These are phyloP conservation scores for Bipolaris cookei DNA, from an alignment of 2,329 filamentous ascomycete genomes.

Conservation along the genomic window DNA sequence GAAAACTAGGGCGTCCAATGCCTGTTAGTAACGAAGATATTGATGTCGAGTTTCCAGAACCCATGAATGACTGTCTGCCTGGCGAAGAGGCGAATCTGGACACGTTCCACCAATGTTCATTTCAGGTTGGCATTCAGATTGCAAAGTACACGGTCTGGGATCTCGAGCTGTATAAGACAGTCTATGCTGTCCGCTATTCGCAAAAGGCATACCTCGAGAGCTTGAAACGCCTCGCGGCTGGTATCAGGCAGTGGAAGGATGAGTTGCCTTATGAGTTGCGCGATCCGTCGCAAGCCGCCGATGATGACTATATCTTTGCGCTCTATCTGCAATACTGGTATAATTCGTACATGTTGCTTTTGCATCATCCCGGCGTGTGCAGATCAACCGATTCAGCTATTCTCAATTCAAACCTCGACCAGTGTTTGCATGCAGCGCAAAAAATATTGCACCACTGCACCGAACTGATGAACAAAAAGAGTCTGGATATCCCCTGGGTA, in stretches of 20 bases:
- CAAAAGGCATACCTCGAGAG: conserved; percentile 68
- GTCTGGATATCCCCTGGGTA: conserved; percentile 80
- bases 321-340: conserved; percentile 58
- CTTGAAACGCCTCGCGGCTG: conserved; percentile 69
- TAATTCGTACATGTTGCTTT: conserved; percentile 57
- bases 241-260: conserved; percentile 67
- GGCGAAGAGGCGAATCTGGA: conserved; percentile 58
- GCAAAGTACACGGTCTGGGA: conserved; percentile 71
- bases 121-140: conserved; percentile 68
- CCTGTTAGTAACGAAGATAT: conserved; percentile 75
- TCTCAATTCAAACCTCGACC: conserved; percentile 59
- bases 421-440: conserved; percentile 70
- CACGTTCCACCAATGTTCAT: conserved; percentile 65
- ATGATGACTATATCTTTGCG: conserved; percentile 57
- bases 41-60: conserved; percentile 76
- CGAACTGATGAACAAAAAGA: conserved; percentile 67
- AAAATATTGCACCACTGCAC: conserved; percentile 68
- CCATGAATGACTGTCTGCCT: conserved; percentile 73
- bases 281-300: conserved; percentile 53
- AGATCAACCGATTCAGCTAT: conserved; percentile 63
- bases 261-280: conserved; percentile 67
- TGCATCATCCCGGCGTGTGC: conserved; percentile 62
- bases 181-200: conserved; percentile 74
- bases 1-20: conserved; percentile 79
- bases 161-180: conserved; percentile 74